Evolutionary conservation across 139 green algal genomes (phyloP), one percentile per base, ranked within the genome.

Genomic region (Closterium sp.): DNA sequence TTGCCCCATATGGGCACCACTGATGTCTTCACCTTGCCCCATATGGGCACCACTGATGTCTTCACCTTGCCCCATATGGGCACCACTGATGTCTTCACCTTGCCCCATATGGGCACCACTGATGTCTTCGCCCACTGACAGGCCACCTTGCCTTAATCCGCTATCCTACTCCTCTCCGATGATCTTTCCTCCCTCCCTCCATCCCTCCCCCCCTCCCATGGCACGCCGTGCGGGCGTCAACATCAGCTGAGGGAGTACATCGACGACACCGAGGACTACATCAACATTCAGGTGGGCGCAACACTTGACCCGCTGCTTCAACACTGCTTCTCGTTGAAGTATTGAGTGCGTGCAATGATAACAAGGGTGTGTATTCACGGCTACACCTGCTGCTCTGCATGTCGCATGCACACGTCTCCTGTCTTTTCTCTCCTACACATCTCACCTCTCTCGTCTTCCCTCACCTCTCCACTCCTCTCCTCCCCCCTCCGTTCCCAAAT

Each of bases 181-280:
- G 10, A 4, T 19, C 50, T 27, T 73, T 0, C 50, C 50, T 24
- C 17, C 50, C 50, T 73, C 50, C 50, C 50, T 73, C 10, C 50
- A 9, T 24, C 50, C 50, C 50, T 73, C 50, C 50, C 50, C 24
- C 50, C 50, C 50, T 73, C 9, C 50, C 50, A 4, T 87, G 13
- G 5, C n/a, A 13, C 79, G 21, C 27, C 19, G 21, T 30, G n/a
- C 6, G 9, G 6, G 28, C n/a, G n/a, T n/a, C n/a, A n/a, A n/a
- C 21, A 19, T 7, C 91, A 93, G 91, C 79, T 94, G 31, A 91
- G 89, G 21, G 89, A 94, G 79, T 94, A 94, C 86, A 94, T 94
- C 27, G 92, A 94, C 34, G 92, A 94, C 89, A 94, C 92, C 22
- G 92, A 94, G 89, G 92, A 94, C 86, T 94, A 94, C 89, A 93